Evolutionary conservation across 305 asterid species (phyloP).

Genomic region (Fraxinus angustifolia): DNA sequence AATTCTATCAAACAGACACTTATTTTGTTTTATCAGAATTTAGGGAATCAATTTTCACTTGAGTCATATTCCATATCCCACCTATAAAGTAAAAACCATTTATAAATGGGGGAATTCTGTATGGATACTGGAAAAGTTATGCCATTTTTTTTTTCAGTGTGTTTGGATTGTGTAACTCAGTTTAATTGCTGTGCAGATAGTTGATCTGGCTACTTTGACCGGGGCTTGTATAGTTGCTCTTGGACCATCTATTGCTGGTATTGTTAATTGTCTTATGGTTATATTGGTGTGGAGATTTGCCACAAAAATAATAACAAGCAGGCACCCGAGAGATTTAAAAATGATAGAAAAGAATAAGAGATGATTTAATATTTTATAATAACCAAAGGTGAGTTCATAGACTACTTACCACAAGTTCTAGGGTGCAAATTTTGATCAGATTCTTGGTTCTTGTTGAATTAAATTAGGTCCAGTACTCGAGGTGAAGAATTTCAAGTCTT

Average conservation of each 20-base stretch:
- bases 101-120: background rate
- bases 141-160: background rate
- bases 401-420: background rate
- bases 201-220: constrained; percentile 91
- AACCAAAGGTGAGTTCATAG: background rate
- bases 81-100: background rate
- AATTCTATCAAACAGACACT: too few relatives aligned
- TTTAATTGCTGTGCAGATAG: constrained; percentile 50
- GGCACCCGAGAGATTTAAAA: background rate
- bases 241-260: constrained; percentile 95
- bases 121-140: background rate
- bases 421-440: background rate
- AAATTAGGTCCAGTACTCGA: background rate
- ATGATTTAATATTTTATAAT: background rate
- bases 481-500: background rate
- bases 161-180: constrained; percentile 1
- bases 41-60: background rate
- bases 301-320: background rate
- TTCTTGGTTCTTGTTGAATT: background rate
- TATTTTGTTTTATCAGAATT: background rate
- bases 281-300: background rate
- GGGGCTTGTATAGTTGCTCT: constrained; percentile 89
- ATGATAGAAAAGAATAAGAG: background rate
- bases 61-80: background rate
- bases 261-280: background rate